These are phyloP conservation scores for Volvox africanus DNA, from an alignment of 139 green algal species.

Conservation along the genomic window DNA sequence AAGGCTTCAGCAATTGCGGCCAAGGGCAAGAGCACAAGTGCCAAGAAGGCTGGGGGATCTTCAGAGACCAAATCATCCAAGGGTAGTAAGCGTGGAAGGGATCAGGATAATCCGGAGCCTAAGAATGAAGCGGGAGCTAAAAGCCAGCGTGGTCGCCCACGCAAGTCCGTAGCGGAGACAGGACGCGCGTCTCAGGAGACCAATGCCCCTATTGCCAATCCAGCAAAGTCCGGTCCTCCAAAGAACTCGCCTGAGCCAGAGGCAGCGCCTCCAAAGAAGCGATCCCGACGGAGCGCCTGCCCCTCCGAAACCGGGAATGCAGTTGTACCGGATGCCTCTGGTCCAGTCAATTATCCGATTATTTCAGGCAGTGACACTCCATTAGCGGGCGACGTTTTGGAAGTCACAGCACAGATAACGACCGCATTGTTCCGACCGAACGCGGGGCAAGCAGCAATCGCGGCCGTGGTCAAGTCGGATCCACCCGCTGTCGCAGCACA, in stretches of 20 bases:
- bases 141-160: not conserved
- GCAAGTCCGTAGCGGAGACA: not conserved
- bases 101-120: not conserved
- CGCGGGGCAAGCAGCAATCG: not conserved
- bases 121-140: not conserved
- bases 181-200: not conserved
- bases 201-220: not conserved
- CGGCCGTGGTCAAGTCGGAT: not conserved
- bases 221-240: not conserved
- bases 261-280: slow-evolving; percentile 3
- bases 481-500: not conserved
- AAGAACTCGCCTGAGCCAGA: not conserved
- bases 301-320: not conserved
- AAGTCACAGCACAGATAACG: too few species aligned
- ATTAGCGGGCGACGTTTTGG: too few species aligned
- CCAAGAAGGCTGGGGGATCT: too few species aligned
- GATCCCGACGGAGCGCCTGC: not conserved
- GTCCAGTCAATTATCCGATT: too few species aligned
- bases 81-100: not conserved
- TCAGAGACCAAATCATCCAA: not conserved
- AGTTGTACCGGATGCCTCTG: too few species aligned
- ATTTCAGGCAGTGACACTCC: too few species aligned
- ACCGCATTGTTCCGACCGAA: too few species aligned
- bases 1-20: not conserved
- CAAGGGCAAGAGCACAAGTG: too few species aligned